A percentile compares a stretch with the other conserved stretches of the same genome.
These are phyloP conservation scores for Rhizopogon rudus DNA, from an alignment of 768 basidiomycete genomes.

Conservation along the genomic window DNA sequence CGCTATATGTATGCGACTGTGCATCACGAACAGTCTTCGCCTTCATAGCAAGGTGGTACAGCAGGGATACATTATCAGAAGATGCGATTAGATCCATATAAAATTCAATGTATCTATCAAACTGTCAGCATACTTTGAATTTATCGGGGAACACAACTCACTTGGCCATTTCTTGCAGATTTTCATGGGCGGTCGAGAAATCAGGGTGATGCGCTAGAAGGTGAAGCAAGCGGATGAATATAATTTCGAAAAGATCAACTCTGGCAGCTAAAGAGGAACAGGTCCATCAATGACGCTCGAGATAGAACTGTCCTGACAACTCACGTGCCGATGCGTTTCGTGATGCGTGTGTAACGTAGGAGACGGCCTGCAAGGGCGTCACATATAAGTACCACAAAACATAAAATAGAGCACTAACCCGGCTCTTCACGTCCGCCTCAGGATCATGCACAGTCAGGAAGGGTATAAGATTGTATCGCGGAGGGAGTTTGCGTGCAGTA, in stretches of 20 bases:
- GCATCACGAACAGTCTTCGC: conserved; percentile 85
- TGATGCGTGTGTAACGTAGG: conserved; percentile 49
- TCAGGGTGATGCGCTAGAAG: conserved; percentile 94
- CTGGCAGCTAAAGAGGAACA: conserved; percentile 37
- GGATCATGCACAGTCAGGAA: conserved; percentile 92
- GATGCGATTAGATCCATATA: conserved; percentile 76
- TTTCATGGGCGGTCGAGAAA: conserved; percentile 63
- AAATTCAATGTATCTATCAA: conserved; percentile 77
- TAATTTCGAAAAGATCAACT: conserved; percentile 70
- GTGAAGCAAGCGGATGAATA: conserved; percentile 83
- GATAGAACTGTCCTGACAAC: background rate
- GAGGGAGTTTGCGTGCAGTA: conserved; percentile 56
- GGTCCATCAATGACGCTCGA: background rate
- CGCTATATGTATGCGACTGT: conserved; percentile 59
- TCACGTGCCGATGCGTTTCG: conserved; percentile 44
- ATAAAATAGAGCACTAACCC: conserved; percentile 37
- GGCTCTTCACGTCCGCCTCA: conserved; percentile 68
- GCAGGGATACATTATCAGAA: conserved; percentile 77
- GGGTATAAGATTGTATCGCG: conserved; percentile 77
- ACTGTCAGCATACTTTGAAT: background rate
- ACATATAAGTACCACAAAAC: background rate
- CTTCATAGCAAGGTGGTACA: conserved; percentile 78
- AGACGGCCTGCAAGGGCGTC: conserved; percentile 40
- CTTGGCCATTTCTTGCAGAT: conserved; percentile 77
- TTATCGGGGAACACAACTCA: conserved; percentile 30